These are phyloP conservation scores for Esteya vermicola DNA, from an alignment of 2,329 filamentous ascomycete genomes.

Conservation along the genomic window DNA sequence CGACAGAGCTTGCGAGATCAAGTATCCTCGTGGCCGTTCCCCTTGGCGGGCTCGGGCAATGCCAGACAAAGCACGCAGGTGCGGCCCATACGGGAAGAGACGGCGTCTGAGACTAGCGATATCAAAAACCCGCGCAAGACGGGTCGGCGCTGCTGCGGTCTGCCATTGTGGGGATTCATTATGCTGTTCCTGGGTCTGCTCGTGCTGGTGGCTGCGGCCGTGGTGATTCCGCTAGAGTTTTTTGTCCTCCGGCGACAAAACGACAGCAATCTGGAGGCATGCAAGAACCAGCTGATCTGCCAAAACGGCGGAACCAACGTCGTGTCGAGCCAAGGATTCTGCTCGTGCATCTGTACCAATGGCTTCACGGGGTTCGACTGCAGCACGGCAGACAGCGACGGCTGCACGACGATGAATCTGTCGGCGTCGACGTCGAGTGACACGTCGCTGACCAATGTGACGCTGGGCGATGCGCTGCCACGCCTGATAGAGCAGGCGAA, in stretches of 20 bases:
- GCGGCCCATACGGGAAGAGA: conserved; percentile 7
- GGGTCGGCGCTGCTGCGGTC: conserved; percentile 62
- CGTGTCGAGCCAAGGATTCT: conserved; percentile 45
- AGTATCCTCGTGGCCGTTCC: conserved; percentile 37
- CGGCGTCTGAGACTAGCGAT: conserved; percentile 3
- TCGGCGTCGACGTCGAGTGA: conserved; percentile 13
- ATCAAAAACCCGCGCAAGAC: conserved; percentile 17
- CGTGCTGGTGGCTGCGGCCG: conserved; percentile 61
- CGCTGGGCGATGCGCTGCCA: conserved; percentile 66
- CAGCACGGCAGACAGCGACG: conserved; percentile 28
- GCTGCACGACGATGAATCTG: conserved; percentile 39
- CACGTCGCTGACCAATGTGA: conserved; percentile 47
- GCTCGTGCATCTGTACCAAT: conserved; percentile 78
- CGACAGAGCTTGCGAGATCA: conserved; percentile 32
- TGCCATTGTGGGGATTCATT: conserved; percentile 68
- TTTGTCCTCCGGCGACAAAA: conserved; percentile 42
- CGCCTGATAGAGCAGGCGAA: conserved; percentile 53
- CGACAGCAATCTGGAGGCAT: conserved; percentile 28
- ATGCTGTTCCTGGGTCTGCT: conserved; percentile 50
- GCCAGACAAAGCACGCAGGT: conserved; percentile 7
- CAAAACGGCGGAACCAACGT: conserved; percentile 71
- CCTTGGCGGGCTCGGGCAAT: conserved; percentile 14
- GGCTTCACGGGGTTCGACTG: conserved; percentile 58
- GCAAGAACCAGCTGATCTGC: conserved; percentile 50
- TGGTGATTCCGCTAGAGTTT: conserved; percentile 62